Conservation (phyloP, 495 filamentous ascomycete species). For the Penicillium taxi region DNA sequence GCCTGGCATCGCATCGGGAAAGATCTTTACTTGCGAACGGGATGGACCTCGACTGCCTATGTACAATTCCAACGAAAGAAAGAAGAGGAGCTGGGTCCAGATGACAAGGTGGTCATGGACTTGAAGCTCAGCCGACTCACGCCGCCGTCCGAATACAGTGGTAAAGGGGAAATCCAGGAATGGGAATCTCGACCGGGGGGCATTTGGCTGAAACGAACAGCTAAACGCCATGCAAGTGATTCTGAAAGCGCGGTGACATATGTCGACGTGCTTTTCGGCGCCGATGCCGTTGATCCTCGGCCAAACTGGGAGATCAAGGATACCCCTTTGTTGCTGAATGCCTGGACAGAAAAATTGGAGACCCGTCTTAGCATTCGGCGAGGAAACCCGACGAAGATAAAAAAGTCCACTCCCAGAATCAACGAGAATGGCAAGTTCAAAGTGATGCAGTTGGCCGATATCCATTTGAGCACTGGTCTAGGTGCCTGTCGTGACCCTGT, state of each 20-base stretch:
- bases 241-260: slow-evolving; percentile 70
- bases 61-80: slow-evolving; percentile 78
- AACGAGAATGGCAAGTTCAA: slow-evolving; percentile 90
- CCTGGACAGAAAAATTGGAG: slow-evolving; percentile 50
- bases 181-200: slow-evolving; percentile 81
- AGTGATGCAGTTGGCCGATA: slow-evolving; percentile 87
- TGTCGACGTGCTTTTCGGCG: slow-evolving; percentile 85
- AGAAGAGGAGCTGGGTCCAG: slow-evolving; percentile 69
- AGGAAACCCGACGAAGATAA: slow-evolving; percentile 50
- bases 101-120: slow-evolving; percentile 78
- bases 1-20: slow-evolving; percentile 85
- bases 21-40: slow-evolving; percentile 72
- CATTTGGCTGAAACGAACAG: slow-evolving; percentile 78
- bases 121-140: slow-evolving; percentile 71
- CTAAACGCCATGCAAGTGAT: slow-evolving; percentile 69
- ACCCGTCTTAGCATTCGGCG: slow-evolving; percentile 69
- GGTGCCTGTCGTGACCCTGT: slow-evolving; percentile 78
- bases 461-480: slow-evolving; percentile 84
- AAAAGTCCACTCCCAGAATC: slow-evolving; percentile 66
- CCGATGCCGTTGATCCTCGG: slow-evolving; percentile 86
- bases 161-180: slow-evolving; percentile 46
- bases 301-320: slow-evolving; percentile 71
- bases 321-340: slow-evolving; percentile 59
- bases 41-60: slow-evolving; percentile 71
- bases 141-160: slow-evolving; percentile 52